phyloP scores from a whole-genome alignment of 1,284 basidiomycete species.

The Agroathelia rolfsii region DNA sequence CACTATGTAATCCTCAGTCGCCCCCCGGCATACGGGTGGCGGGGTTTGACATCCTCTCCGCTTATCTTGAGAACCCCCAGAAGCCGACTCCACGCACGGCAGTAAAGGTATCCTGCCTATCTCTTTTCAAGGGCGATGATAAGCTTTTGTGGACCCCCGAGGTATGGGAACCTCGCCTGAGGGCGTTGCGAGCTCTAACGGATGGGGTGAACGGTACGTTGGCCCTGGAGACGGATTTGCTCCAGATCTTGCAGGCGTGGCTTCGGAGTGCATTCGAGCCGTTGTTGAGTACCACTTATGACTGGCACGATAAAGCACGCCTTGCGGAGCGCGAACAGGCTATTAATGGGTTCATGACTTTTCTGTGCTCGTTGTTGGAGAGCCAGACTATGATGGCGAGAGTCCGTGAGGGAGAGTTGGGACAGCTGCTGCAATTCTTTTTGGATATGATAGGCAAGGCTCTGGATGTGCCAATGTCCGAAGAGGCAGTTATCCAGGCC shows the following conservation, averaged over 20 bases:
- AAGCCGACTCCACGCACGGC: constrained; percentile 35
- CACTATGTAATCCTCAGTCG: constrained; percentile 38
- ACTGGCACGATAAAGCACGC: constrained; percentile 30
- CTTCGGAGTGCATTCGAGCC: constrained; percentile 52
- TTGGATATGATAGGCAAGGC: constrained; percentile 44
- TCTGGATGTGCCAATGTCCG: constrained; percentile 31
- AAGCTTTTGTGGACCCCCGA: constrained; percentile 43
- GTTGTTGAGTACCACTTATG: constrained; percentile 27
- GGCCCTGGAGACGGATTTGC: constrained; percentile 51
- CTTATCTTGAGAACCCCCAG: constrained; percentile 53
- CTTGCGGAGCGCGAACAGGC: constrained; percentile 49
- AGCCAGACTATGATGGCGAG: constrained; percentile 44
- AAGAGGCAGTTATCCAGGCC: constrained; percentile 19
- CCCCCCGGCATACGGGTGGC: constrained; percentile 49
- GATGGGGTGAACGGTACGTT: constrained; percentile 34
- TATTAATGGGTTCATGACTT: constrained; percentile 45
- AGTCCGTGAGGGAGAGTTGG: constrained; percentile 45
- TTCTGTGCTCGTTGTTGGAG: constrained; percentile 41
- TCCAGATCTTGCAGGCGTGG: constrained; percentile 51
- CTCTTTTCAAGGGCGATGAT: constrained; percentile 40
- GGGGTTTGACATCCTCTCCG: constrained; percentile 60
- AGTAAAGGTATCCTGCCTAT: constrained; percentile 51
- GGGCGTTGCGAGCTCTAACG: constrained; percentile 47
- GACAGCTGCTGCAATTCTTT: constrained; percentile 47
- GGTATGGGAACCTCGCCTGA: constrained; percentile 59